A percentile compares a stretch with the other conserved stretches of the same genome.
phyloP scores from a whole-genome alignment of 495 filamentous ascomycete species.

The Penicillium taxi region DNA sequence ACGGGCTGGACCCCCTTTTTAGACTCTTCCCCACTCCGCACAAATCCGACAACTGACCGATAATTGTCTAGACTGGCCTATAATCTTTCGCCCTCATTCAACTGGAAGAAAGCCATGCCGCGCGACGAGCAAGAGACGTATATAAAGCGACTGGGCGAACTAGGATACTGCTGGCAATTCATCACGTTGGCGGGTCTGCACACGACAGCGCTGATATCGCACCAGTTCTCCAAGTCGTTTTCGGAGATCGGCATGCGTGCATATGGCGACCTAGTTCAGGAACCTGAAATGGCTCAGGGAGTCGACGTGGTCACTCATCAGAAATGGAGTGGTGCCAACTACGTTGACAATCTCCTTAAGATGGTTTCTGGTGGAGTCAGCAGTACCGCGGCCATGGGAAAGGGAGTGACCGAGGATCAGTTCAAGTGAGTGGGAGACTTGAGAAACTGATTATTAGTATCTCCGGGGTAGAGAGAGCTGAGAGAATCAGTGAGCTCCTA shows the following conservation, averaged over 20 bases:
- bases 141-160: slow-evolving; percentile 74
- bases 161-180: slow-evolving; percentile 99
- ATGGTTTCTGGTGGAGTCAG: slow-evolving; percentile 95
- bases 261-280: slow-evolving; percentile 93
- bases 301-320: slow-evolving; percentile 97
- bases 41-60: no score
- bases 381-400: slow-evolving; percentile 89
- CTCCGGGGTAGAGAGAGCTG: no score
- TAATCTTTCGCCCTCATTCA: slow-evolving; percentile 97
- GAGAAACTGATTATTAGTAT: no score
- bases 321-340: slow-evolving; percentile 95
- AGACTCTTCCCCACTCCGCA: background rate
- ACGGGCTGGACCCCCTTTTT: background rate
- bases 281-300: slow-evolving; percentile 85
- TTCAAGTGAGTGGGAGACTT: no score
- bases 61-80: slow-evolving; percentile 88
- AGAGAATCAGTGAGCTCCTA: no score
- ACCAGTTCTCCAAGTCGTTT: slow-evolving; percentile 82
- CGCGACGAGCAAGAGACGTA: slow-evolving; percentile 92
- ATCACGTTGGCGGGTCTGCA: slow-evolving; percentile 98
- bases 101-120: slow-evolving; percentile 98
- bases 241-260: slow-evolving; percentile 82
- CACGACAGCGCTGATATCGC: slow-evolving; percentile 82
- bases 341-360: slow-evolving; percentile 88
- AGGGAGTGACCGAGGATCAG: slow-evolving; percentile 96